These are phyloP conservation scores for Aspergillus homomorphus DNA, from an alignment of 495 filamentous ascomycete genomes.

Conservation along the genomic window DNA sequence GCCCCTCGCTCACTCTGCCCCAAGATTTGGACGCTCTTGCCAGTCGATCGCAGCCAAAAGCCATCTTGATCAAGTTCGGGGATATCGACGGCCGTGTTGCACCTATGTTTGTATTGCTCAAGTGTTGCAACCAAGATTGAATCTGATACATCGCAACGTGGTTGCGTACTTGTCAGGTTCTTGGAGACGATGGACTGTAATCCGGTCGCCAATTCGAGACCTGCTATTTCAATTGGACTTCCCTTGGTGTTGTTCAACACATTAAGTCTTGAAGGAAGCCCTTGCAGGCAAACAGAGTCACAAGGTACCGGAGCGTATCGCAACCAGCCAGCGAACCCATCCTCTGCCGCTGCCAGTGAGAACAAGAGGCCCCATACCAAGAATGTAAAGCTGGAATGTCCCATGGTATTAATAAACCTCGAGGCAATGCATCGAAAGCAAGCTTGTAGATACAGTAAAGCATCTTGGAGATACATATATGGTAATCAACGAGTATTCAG, in stretches of 20 bases:
- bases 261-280: slow-evolving; percentile 50
- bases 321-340: slow-evolving; percentile 61
- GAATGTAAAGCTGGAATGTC: background rate
- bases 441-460: background rate
- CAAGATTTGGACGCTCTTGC: slow-evolving; percentile 52
- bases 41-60: slow-evolving; percentile 54
- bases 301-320: slow-evolving; percentile 57
- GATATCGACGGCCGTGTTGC: slow-evolving; percentile 27
- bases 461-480: background rate
- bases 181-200: slow-evolving; percentile 53
- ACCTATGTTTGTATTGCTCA: slow-evolving; percentile 43
- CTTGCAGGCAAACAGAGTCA: slow-evolving; percentile 30
- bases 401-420: background rate
- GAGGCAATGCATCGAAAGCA: background rate
- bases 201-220: slow-evolving; percentile 57
- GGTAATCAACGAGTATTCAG: background rate
- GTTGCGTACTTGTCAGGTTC: slow-evolving; percentile 31
- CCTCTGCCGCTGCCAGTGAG: slow-evolving; percentile 36
- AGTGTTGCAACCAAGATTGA: slow-evolving; percentile 58
- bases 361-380: background rate
- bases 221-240: slow-evolving; percentile 57
- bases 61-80: slow-evolving; percentile 58
- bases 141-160: slow-evolving; percentile 24
- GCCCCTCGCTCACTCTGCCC: slow-evolving; percentile 67
- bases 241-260: slow-evolving; percentile 49